Evolutionary conservation across 2,329 filamentous ascomycete genomes (phyloP).

Genomic region (Amesomyces nigricolor): DNA sequence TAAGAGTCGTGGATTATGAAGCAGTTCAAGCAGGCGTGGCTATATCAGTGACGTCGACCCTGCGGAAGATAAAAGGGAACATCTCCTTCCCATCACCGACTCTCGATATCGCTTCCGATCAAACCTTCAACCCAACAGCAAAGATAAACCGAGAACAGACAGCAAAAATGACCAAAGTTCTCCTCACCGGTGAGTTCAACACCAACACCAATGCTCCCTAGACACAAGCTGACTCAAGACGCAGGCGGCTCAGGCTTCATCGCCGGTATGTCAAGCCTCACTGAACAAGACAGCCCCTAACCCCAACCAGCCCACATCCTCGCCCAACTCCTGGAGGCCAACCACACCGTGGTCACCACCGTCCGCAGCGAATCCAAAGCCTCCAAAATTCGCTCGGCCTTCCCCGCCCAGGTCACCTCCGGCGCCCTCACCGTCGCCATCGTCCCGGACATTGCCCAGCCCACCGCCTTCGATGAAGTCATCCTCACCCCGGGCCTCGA

Average conservation of each 20-base stretch:
- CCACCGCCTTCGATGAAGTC: conserved; percentile 66
- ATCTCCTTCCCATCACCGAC: not conserved
- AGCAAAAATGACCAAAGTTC: conserved; percentile 40
- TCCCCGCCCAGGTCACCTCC: conserved; percentile 38
- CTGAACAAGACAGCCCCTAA: conserved; percentile 3
- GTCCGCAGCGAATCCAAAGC: conserved; percentile 52
- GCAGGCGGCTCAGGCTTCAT: conserved; percentile 49
- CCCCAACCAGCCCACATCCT: conserved; percentile 45
- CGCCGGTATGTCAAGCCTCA: conserved; percentile 35
- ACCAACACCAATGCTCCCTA: not conserved
- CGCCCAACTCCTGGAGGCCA: conserved; percentile 46
- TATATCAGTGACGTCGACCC: not conserved
- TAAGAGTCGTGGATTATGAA: too few species aligned
- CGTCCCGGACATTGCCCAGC: conserved; percentile 71
- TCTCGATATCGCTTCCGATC: too few species aligned
- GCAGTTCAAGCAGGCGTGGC: too few species aligned
- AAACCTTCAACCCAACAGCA: not conserved
- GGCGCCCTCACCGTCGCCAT: conserved; percentile 47
- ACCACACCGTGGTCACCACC: conserved; percentile 50
- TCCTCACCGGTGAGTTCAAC: conserved; percentile 38
- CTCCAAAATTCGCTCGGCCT: conserved; percentile 43
- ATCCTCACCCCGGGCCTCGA: conserved; percentile 46
- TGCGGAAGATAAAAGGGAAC: not conserved
- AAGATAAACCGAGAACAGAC: not conserved
- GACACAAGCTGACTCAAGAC: conserved; percentile 4